These are phyloP conservation scores for Mycena galericulata DNA, from an alignment of 768 basidiomycete genomes.

Conservation along the genomic window DNA sequence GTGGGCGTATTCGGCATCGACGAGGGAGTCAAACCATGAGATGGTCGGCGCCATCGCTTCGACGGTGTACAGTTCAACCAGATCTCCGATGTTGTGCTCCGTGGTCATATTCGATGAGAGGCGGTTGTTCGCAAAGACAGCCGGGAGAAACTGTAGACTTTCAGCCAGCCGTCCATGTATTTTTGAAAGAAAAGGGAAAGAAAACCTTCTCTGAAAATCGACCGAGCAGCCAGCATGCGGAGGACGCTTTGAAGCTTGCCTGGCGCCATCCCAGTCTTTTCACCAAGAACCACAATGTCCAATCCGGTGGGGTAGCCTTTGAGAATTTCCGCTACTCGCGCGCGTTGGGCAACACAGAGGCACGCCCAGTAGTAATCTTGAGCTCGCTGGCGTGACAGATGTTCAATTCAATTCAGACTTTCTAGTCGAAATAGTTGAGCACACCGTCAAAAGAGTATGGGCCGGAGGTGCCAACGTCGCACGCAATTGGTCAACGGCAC, in stretches of 20 bases:
- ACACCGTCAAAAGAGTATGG: neutral
- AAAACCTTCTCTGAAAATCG: neutral
- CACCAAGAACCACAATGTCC: neutral
- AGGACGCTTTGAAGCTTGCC: slow-evolving; percentile 3
- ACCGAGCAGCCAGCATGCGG: neutral
- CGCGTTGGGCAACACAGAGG: neutral
- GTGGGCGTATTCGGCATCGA: no score
- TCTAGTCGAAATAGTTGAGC: neutral
- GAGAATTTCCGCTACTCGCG: neutral
- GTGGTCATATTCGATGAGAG: no score
- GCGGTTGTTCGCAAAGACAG: neutral
- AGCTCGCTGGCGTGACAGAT: neutral
- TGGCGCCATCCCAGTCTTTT: neutral
- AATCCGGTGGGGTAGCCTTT: neutral
- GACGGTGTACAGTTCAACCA: no score
- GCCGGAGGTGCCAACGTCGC: slow-evolving; percentile 1
- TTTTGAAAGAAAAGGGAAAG: no score
- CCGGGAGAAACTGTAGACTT: no score
- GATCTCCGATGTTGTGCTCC: no score
- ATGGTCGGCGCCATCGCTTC: no score
- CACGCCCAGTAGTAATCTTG: slow-evolving; percentile 6
- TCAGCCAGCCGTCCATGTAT: no score
- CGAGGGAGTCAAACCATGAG: no score
- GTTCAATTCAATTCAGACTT: neutral
- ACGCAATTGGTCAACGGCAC: neutral